A percentile compares a stretch with the other conserved stretches of the same genome.
Evolutionary conservation across 2,329 filamentous ascomycete species (phyloP).

Genomic region (Balansia obtecta): DNA sequence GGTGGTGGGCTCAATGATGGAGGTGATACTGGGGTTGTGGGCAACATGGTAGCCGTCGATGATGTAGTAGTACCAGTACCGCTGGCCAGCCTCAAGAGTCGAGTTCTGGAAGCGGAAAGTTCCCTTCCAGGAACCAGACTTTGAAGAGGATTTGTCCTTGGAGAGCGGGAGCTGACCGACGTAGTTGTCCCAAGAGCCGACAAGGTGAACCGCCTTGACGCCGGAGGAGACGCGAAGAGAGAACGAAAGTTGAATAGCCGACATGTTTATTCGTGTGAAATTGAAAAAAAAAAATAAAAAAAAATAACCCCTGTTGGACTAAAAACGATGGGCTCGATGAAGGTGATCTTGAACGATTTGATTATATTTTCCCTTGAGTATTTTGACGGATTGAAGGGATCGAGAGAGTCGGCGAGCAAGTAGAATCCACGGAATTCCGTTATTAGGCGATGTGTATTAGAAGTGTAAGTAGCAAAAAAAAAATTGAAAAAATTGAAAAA

Average conservation of each 20-base stretch:
- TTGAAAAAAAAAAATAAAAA: too few species aligned
- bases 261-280: slow-evolving; percentile 48
- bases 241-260: slow-evolving; percentile 88
- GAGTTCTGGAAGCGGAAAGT: slow-evolving; percentile 89
- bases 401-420: slow-evolving; percentile 36
- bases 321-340: slow-evolving; percentile 12
- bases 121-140: slow-evolving; percentile 87
- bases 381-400: background rate
- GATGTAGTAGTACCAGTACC: slow-evolving; percentile 99
- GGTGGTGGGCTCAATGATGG: slow-evolving; percentile 88
- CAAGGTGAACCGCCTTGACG: slow-evolving; percentile 93
- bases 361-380: background rate
- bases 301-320: too few species aligned
- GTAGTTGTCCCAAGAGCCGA: slow-evolving; percentile 99
- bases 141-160: slow-evolving; percentile 71
- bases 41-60: slow-evolving; percentile 98
- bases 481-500: slow-evolving; percentile 8
- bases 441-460: slow-evolving; percentile 28
- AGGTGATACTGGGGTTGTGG: slow-evolving; percentile 84
- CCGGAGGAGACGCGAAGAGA: slow-evolving; percentile 89
- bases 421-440: slow-evolving; percentile 40
- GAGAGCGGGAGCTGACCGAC: slow-evolving; percentile 85
- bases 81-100: slow-evolving; percentile 74
- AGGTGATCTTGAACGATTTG: slow-evolving; percentile 18
- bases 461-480: slow-evolving; percentile 1